These are phyloP conservation scores for Colletotrichum lindemuthianum DNA, from an alignment of 2,329 filamentous ascomycete species.

Conservation along the genomic window DNA sequence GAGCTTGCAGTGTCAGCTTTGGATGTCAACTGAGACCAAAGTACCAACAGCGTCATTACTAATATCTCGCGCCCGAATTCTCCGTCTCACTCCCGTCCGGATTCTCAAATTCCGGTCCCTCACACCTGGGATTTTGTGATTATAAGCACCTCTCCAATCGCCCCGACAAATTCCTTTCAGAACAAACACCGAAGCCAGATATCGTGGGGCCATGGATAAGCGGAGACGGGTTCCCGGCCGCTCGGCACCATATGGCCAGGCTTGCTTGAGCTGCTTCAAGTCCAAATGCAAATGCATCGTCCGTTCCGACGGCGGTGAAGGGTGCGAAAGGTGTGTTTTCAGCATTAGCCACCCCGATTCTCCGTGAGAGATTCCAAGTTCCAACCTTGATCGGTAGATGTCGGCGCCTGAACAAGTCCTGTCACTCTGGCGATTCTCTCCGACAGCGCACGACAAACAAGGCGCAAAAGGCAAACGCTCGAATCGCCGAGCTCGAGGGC, in stretches of 20 bases:
- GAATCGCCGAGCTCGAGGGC: background rate
- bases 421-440: background rate
- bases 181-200: background rate
- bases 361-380: too few relatives aligned
- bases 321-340: slow-evolving; percentile 29
- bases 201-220: background rate
- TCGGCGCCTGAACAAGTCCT: slow-evolving; percentile 5
- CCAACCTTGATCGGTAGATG: background rate
- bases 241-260: slow-evolving; percentile 54
- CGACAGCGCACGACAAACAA: background rate
- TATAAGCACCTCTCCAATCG: background rate
- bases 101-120: too few relatives aligned
- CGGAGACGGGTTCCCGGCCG: slow-evolving; percentile 13
- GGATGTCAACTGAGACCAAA: too few relatives aligned
- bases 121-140: background rate
- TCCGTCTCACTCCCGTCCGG: too few relatives aligned
- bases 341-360: too few relatives aligned
- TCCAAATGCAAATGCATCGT: slow-evolving; percentile 62
- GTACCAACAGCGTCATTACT: too few relatives aligned
- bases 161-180: background rate
- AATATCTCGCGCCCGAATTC: too few relatives aligned
- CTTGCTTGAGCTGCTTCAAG: slow-evolving; percentile 57
- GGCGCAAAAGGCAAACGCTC: background rate
- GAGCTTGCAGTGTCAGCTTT: too few relatives aligned
- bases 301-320: slow-evolving; percentile 40